phyloP scores from a whole-genome alignment of 2,329 filamentous ascomycete species.

The Alternaria sp. region DNA sequence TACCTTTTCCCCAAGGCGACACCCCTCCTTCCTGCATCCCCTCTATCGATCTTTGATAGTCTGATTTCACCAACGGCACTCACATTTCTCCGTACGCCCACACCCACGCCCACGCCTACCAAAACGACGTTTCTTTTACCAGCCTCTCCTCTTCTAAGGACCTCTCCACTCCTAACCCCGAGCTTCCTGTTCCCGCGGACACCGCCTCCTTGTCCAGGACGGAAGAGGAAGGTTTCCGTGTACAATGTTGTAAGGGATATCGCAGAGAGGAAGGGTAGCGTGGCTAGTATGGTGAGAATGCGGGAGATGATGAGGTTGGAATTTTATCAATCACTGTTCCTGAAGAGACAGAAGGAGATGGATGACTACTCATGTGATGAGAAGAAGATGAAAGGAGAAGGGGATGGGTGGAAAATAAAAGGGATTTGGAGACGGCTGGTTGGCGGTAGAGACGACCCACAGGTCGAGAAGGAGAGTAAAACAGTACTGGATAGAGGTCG shows the following conservation, averaged over 20 bases:
- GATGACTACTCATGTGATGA: neutral
- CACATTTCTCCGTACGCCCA: conserved; percentile 16
- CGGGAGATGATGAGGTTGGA: conserved; percentile 13
- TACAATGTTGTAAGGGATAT: neutral
- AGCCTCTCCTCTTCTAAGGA: conserved; percentile 2
- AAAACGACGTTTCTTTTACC: conserved; percentile 4
- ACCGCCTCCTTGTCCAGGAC: conserved; percentile 15
- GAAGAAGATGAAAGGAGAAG: neutral
- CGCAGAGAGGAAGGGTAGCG: conserved; percentile 6
- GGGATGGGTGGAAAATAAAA: neutral
- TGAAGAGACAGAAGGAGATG: conserved; percentile 12
- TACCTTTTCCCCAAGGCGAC: conserved; percentile 10
- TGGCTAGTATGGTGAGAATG: conserved; percentile 8
- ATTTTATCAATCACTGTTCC: conserved; percentile 20
- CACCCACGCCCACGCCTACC: neutral
- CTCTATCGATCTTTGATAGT: conserved; percentile 31
- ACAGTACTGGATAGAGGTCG: neutral
- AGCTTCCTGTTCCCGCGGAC: conserved; percentile 26
- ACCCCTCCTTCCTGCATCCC: conserved; percentile 29
- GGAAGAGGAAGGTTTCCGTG: neutral
- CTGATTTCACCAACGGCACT: conserved; percentile 4
- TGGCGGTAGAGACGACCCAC: neutral
- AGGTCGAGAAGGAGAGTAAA: neutral
- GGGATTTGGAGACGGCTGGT: neutral
- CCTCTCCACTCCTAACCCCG: conserved; percentile 16